A percentile compares a stretch with the other conserved stretches of the same genome.
Evolutionary conservation across 768 basidiomycete species (phyloP).

Genomic region (Tulasnella sp.): DNA sequence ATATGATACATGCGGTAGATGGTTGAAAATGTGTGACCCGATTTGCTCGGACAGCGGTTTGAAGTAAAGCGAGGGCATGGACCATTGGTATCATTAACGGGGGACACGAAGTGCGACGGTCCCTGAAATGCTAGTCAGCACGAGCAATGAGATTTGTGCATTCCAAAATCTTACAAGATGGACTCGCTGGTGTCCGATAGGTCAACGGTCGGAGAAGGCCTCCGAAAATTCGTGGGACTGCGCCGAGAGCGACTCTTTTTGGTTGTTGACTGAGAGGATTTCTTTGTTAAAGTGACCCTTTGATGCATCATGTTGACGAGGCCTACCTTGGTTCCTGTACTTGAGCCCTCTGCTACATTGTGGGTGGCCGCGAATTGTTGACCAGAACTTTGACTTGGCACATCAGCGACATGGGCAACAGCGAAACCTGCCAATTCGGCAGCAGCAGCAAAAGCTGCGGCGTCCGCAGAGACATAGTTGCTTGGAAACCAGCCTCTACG

Average conservation of each 20-base stretch:
- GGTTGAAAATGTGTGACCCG: constrained; percentile 81
- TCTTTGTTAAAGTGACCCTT: neutral
- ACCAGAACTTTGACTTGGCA: neutral
- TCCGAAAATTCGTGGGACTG: neutral
- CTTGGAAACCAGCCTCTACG: constrained; percentile 96
- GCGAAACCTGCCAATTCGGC: constrained; percentile 11
- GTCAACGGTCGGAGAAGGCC: neutral
- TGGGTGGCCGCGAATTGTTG: too few species aligned
- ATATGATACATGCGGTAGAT: constrained; percentile 88
- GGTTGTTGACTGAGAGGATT: neutral
- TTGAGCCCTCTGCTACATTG: too few species aligned
- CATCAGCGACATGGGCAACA: neutral
- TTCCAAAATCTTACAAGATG: neutral
- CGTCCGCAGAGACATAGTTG: constrained; percentile 50
- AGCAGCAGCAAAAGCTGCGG: constrained; percentile 18
- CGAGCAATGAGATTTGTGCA: neutral
- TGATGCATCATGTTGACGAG: neutral
- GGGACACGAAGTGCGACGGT: constrained; percentile 22
- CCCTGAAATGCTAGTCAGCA: neutral
- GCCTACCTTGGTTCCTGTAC: too few species aligned
- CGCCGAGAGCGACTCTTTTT: neutral
- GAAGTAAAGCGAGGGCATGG: constrained; percentile 75
- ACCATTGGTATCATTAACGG: constrained; percentile 74
- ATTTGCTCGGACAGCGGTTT: constrained; percentile 70
- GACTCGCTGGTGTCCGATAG: constrained; percentile 6